A percentile compares a stretch with the other conserved stretches of the same genome.
Evolutionary conservation across 805 yeast genomes (phyloP).

Genomic region (Ogataea wickerhamii): DNA sequence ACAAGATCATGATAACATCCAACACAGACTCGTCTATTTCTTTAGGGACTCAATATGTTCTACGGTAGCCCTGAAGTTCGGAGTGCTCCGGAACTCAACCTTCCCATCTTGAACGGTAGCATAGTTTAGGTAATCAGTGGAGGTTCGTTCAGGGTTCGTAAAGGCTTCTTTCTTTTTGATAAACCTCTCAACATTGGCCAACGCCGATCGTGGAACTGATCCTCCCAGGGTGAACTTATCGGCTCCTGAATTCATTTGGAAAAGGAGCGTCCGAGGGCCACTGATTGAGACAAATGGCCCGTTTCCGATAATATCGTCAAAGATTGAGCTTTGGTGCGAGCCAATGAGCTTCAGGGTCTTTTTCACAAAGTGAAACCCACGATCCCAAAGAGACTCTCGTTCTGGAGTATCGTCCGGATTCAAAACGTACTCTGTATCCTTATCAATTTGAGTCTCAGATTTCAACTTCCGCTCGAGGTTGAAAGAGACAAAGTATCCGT

Average conservation of each 20-base stretch:
- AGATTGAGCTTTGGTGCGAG: constrained; percentile 4
- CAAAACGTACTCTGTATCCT: constrained; percentile 8
- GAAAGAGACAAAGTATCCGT: constrained; percentile 18
- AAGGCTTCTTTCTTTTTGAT: constrained; percentile 20
- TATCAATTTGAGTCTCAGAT: constrained; percentile 7
- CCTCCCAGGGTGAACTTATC: constrained; percentile 20
- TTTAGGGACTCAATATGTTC: constrained; percentile 27
- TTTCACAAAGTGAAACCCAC: not conserved
- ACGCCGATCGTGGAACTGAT: not conserved
- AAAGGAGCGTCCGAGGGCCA: constrained; percentile 52
- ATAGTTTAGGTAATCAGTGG: constrained; percentile 47
- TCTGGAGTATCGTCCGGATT: constrained; percentile 13
- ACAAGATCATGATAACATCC: too few species aligned
- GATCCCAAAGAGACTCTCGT: constrained; percentile 5
- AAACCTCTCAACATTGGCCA: constrained; percentile 22
- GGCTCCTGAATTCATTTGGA: constrained; percentile 41
- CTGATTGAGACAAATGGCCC: constrained; percentile 45
- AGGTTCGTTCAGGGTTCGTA: constrained; percentile 17
- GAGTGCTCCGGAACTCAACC: constrained; percentile 43
- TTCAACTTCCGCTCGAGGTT: constrained; percentile 10
- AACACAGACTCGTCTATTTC: too few species aligned
- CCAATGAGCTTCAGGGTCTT: constrained; percentile 1
- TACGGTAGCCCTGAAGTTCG: constrained; percentile 38
- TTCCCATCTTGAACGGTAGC: constrained; percentile 43
- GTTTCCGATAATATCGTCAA: constrained; percentile 29